phyloP scores from a whole-genome alignment of 495 filamentous ascomycete species.

The Amorphotheca resinae region DNA sequence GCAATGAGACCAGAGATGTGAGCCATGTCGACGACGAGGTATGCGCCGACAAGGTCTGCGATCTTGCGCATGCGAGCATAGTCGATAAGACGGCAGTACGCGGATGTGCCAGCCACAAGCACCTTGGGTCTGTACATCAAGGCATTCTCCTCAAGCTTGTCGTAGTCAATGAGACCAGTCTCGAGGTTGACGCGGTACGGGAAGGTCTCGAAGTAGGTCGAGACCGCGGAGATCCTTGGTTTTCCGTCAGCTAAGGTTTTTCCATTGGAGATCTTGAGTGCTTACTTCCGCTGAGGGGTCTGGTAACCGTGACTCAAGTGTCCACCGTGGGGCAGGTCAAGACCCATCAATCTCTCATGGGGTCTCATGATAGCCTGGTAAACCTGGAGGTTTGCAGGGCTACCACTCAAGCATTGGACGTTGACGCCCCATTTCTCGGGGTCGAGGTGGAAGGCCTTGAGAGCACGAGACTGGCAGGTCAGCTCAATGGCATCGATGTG shows the following conservation, averaged over 20 bases:
- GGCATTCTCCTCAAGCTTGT: constrained; percentile 80
- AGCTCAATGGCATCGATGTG: constrained; percentile 95
- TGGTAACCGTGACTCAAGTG: constrained; percentile 98
- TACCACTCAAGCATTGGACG: constrained; percentile 86
- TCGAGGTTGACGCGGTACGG: constrained; percentile 82
- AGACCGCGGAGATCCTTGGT: constrained; percentile 74
- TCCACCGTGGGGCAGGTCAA: constrained; percentile 94
- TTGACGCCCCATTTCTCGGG: constrained; percentile 94
- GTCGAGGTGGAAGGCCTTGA: constrained; percentile 83
- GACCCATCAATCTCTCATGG: constrained; percentile 92
- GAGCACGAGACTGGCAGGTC: constrained; percentile 89
- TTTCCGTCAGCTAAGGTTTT: not conserved
- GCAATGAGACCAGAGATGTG: constrained; percentile 96
- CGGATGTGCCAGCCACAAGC: constrained; percentile 92
- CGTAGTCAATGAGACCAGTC: constrained; percentile 97
- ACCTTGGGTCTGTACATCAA: constrained; percentile 91
- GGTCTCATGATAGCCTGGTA: constrained; percentile 98
- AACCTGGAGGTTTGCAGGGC: constrained; percentile 93
- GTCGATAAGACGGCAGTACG: constrained; percentile 97
- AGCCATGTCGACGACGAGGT: constrained; percentile 95
- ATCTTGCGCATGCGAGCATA: constrained; percentile 96
- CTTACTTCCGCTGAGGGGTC: constrained; percentile 79
- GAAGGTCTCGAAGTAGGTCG: constrained; percentile 91
- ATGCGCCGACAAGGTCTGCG: constrained; percentile 84
- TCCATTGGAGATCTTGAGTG: not conserved